Base-by-base conservation (phyloP, 1,284 basidiomycete species). In the Vanrija pseudolonga region DNA sequence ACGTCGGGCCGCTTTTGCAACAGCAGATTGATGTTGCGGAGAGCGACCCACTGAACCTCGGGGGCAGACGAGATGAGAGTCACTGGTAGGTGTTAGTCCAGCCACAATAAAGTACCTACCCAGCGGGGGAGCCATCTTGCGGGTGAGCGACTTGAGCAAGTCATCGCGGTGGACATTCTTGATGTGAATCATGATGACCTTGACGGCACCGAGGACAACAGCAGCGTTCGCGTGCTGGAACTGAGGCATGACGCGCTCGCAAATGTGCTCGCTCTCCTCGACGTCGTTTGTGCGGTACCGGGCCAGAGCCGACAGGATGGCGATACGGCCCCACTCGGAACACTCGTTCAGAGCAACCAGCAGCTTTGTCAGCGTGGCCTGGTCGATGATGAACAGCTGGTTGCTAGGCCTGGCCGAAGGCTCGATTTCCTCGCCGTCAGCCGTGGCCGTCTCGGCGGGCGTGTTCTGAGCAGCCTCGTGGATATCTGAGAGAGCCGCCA, bases 161-260 rank as follows among this genome's bases (percentile, higher is more conserved):
- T 95, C 93, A 54, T 94, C 90, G 59, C 91, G 82, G 48, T 80
- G 80, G 23, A 97, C 88, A 45, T 82, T 77, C 53, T 89, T 87
- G 80, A 96, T 89, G 71, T 97, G 93, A 60, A 96, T 94, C 90
- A 98, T 95, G 63, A 98, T 87, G 45, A 95, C 93, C 82, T 95
- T 96, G 63, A 98, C 87, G 6, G 95, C 95, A 15, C 91, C 90
- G 14, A 98, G 81, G 0, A 98, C 93, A 15, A 98, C 95, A 57
- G 87, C 87, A 9, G 90, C 93, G 64, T 98, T 98, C 20, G 86
- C 89, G 67, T 98, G 96, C 76, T 98, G 95, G 77, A 98, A 96
- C 70, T 98, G 95, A 1, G 96, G 95, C 57, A 98, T 89, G 41
- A 98, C 94, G 39, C 96, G 86, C 76, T 98, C 95, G 75, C 95